These are phyloP conservation scores for Globisporangium acanthophoron DNA, from an alignment of 352 stramenopile genomes.

Conservation along the genomic window DNA sequence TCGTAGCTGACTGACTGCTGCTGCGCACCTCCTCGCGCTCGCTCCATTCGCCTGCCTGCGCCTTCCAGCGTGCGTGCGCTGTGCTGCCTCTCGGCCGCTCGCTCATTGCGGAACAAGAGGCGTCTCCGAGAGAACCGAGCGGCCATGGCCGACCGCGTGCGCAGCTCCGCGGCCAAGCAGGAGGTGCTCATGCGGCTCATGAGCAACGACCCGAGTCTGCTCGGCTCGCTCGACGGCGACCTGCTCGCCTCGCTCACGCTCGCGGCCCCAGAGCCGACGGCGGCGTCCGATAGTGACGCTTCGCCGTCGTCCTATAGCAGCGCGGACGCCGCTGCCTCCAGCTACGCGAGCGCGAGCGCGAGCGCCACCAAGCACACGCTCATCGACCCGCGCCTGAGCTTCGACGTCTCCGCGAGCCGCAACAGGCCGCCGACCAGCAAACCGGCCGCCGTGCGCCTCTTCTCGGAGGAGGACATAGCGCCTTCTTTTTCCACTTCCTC, in stretches of 20 bases:
- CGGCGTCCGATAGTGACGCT: too few species aligned
- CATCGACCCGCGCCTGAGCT: slow-evolving; percentile 14
- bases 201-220: slow-evolving; percentile 33
- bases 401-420: background rate
- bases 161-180: slow-evolving; percentile 32
- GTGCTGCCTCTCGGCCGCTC: background rate
- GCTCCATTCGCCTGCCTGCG: too few species aligned
- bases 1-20: too few species aligned
- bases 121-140: background rate
- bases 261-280: background rate
- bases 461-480: slow-evolving; percentile 15
- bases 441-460: slow-evolving; percentile 6
- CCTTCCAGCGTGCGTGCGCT: too few species aligned
- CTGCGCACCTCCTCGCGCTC: too few species aligned
- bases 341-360: background rate
- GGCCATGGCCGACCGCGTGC: slow-evolving; percentile 4
- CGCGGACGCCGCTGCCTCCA: background rate
- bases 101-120: background rate
- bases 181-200: slow-evolving; percentile 41
- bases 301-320: background rate
- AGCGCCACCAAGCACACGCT: slow-evolving; percentile 8
- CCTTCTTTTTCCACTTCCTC: background rate
- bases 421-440: background rate
- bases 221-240: slow-evolving; percentile 30
- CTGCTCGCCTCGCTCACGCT: slow-evolving; percentile 34